Evolutionary conservation across 108 stramenopile species (phyloP).

Genomic region (Stephanodiscus minutulus): DNA sequence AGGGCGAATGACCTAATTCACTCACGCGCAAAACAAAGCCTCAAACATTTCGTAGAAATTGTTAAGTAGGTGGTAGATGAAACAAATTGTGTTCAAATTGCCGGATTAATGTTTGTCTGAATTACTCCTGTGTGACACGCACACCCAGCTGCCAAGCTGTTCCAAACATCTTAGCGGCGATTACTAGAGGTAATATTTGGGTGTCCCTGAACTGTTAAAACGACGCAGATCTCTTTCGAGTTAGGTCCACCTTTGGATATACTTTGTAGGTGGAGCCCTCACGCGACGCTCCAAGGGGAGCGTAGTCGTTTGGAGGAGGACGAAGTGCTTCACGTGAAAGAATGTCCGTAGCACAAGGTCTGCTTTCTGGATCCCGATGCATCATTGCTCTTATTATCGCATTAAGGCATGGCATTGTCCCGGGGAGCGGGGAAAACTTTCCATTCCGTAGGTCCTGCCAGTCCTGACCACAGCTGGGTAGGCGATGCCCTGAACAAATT

Average conservation of each 20-base stretch:
- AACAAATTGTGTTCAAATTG: too few species aligned
- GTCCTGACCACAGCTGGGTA: constrained; percentile 62
- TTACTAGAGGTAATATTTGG: neutral
- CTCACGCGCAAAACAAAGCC: too few species aligned
- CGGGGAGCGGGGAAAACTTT: constrained; percentile 38
- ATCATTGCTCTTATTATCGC: constrained; percentile 53
- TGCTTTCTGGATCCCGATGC: constrained; percentile 50
- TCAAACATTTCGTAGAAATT: too few species aligned
- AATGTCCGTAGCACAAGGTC: constrained; percentile 55
- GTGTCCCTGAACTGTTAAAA: neutral
- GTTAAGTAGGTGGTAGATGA: too few species aligned
- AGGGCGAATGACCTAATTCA: too few species aligned
- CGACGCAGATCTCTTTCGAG: constrained; percentile 28
- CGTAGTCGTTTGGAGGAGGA: neutral
- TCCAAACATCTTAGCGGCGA: neutral
- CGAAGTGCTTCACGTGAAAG: constrained; percentile 33
- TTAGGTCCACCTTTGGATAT: neutral
- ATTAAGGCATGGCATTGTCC: constrained; percentile 39
- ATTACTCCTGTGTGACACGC: neutral
- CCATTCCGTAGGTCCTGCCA: constrained; percentile 67
- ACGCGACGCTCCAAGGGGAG: neutral
- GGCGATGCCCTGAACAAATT: constrained; percentile 45
- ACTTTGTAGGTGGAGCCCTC: neutral
- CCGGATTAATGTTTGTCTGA: too few species aligned
- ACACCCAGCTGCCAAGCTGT: neutral